Percentiles rank a stretch among this genome's conserved stretches.
Conservation (phyloP, 2,329 filamentous ascomycete species). For the Plenodomus tracheiphilus region DNA sequence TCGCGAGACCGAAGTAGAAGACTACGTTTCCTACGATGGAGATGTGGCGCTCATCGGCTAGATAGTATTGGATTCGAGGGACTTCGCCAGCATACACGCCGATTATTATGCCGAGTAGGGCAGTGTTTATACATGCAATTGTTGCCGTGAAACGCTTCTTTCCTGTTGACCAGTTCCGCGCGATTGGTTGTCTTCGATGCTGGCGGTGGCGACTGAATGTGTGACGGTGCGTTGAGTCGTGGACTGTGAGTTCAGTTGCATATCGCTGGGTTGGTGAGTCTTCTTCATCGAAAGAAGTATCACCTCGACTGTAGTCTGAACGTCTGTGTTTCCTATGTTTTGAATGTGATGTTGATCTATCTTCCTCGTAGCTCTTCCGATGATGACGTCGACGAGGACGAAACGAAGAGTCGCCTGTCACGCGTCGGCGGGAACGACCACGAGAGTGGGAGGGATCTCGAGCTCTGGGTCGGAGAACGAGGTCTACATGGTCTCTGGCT, state of each 20-base stretch:
- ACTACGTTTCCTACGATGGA: conserved; percentile 74
- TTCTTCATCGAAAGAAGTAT: conserved; percentile 25
- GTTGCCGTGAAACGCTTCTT: conserved; percentile 71
- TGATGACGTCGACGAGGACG: conserved; percentile 13
- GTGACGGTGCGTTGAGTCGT: conserved; percentile 34
- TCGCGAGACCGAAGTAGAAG: conserved; percentile 70
- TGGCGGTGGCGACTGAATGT: conserved; percentile 47
- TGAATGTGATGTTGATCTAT: conserved; percentile 2
- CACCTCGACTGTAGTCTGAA: conserved; percentile 14
- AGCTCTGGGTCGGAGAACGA: conserved; percentile 31
- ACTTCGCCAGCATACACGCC: conserved; percentile 78
- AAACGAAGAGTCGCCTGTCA: conserved; percentile 1
- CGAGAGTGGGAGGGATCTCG: conserved; percentile 32
- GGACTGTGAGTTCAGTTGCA: conserved; percentile 23
- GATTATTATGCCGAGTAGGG: conserved; percentile 69
- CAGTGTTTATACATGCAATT: conserved; percentile 73
- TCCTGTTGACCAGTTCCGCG: conserved; percentile 69
- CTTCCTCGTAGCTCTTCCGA: conserved; percentile 11
- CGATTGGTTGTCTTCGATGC: conserved; percentile 66
- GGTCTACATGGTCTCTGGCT: conserved; percentile 34
- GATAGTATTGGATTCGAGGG: conserved; percentile 76
- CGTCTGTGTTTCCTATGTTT: conserved; percentile 5
- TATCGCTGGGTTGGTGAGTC: conserved; percentile 13
- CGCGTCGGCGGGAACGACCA: conserved; percentile 22
- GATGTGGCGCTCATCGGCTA: conserved; percentile 69